Evolutionary conservation across 257 asterid species (phyloP), one percentile per base, ranked within the genome.

Genomic region (Sherardia arvensis): DNA sequence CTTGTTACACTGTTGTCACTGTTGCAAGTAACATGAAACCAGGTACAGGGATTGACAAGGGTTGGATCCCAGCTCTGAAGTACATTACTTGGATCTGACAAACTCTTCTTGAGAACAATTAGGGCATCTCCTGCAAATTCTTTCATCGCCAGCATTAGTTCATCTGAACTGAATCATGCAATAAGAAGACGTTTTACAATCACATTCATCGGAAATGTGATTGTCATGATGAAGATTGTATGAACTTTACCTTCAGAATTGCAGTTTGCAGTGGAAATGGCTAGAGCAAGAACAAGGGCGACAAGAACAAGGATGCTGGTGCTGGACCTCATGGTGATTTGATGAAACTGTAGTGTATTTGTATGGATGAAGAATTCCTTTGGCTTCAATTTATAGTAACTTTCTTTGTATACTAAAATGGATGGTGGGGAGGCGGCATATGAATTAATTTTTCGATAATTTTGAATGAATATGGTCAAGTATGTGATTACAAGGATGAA

Each of bases 21-120:
- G 55, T 79, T 76, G 74, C 90, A 81, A 0, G 84, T 71, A 43
- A 84, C 66, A 64, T 81, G 84, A 15, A 75, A 71, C 85, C 85
- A 84, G 48, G 81, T 79, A 53, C 87, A 81, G 2, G 90, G 90
- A 68, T 75, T 77, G 7, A 62, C 49, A 2, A 79, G 71, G 0
- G 82, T 84, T 10, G 87, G 76, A 74, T 84, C 84, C 90, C 87
- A 84, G 69, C 82, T 81, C 73, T 61, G 79, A 6, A 84, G 85
- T 8, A 77, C 85, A 68, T 79, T 81, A 55, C 75, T 69, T 29
- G 87, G 90, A 55, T 84, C 90, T 2, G 0, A 5, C 62, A 79
- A 4, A 0, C 11, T 1, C 1, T 5, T 0, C 66, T 34, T 84
- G 76, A 76, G 75, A 3, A 30, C 62, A 61, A 62, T 0, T 53